phyloP scores from a whole-genome alignment of 2,329 filamentous ascomycete species.

The Fusarium nisikadoi region DNA sequence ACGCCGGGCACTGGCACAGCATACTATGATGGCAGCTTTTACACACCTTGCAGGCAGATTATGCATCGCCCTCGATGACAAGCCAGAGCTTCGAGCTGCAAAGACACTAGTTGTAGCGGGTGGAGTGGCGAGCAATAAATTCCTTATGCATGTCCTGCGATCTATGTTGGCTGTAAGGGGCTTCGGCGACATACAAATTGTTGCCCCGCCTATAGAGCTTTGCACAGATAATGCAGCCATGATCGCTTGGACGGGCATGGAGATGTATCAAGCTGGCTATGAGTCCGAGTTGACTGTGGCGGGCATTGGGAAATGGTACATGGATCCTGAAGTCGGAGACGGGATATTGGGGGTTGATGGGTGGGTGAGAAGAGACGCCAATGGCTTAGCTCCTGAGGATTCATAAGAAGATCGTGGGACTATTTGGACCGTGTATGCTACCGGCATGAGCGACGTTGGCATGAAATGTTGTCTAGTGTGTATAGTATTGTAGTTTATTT shows the following conservation, averaged over 20 bases:
- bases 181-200: slow-evolving; percentile 67
- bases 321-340: slow-evolving; percentile 69
- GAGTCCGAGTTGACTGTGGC: slow-evolving; percentile 68
- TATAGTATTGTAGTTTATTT: slow-evolving; percentile 23
- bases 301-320: slow-evolving; percentile 76
- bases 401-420: slow-evolving; percentile 10
- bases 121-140: slow-evolving; percentile 88
- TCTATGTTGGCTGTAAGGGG: slow-evolving; percentile 72
- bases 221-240: slow-evolving; percentile 98
- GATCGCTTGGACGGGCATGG: slow-evolving; percentile 93
- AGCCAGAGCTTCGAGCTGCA: slow-evolving; percentile 50
- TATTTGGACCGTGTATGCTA: background rate
- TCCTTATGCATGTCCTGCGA: slow-evolving; percentile 74
- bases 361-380: slow-evolving; percentile 51
- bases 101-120: slow-evolving; percentile 83
- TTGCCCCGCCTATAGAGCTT: slow-evolving; percentile 78
- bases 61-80: slow-evolving; percentile 69
- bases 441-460: background rate
- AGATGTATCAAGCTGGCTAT: slow-evolving; percentile 89
- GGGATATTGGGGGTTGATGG: slow-evolving; percentile 73
- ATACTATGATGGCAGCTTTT: slow-evolving; percentile 83
- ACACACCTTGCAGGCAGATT: slow-evolving; percentile 85
- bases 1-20: slow-evolving; percentile 74
- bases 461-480: background rate
- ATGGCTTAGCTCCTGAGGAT: background rate